Evolutionary conservation across 2,329 filamentous ascomycete genomes (phyloP).

Genomic region (Fusarium gaditjirri): DNA sequence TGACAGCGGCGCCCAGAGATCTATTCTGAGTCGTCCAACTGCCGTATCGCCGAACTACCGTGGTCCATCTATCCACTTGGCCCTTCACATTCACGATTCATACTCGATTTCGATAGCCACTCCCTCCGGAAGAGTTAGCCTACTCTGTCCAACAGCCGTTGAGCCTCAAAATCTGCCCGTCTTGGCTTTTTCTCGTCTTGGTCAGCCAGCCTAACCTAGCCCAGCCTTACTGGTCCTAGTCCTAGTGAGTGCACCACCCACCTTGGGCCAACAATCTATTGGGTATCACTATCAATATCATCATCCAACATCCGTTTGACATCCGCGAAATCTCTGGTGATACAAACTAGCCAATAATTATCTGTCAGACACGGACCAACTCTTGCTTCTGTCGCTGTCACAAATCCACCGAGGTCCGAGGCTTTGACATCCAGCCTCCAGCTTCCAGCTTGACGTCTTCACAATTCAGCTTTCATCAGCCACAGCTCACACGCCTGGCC

Average conservation of each 20-base stretch:
- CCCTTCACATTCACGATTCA: not conserved
- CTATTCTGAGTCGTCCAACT: slow-evolving; percentile 20
- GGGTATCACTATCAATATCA: slow-evolving; percentile 3
- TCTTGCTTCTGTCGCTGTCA: slow-evolving; percentile 19
- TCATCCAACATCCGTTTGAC: slow-evolving; percentile 4
- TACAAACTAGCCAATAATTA: not conserved
- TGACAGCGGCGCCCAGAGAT: slow-evolving; percentile 12
- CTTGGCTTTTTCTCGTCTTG: slow-evolving; percentile 18
- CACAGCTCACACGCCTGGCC: slow-evolving; percentile 7
- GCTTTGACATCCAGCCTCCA: not conserved
- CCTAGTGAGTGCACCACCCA: no score
- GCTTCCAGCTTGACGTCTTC: not conserved
- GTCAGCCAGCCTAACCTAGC: slow-evolving; percentile 11
- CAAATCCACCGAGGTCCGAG: slow-evolving; percentile 30
- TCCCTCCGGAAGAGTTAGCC: not conserved
- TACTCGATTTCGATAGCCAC: not conserved
- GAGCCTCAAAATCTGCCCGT: slow-evolving; percentile 21
- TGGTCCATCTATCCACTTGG: slow-evolving; percentile 1
- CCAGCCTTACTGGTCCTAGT: slow-evolving; percentile 26
- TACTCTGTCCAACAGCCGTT: slow-evolving; percentile 1
- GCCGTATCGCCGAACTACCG: slow-evolving; percentile 15
- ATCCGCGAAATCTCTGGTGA: not conserved
- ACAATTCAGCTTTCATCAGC: slow-evolving; percentile 21
- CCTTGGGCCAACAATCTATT: slow-evolving; percentile 11
- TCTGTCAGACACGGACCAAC: slow-evolving; percentile 28